phyloP scores from a whole-genome alignment of 2,329 filamentous ascomycete genomes.

The Xylaria digitata region DNA sequence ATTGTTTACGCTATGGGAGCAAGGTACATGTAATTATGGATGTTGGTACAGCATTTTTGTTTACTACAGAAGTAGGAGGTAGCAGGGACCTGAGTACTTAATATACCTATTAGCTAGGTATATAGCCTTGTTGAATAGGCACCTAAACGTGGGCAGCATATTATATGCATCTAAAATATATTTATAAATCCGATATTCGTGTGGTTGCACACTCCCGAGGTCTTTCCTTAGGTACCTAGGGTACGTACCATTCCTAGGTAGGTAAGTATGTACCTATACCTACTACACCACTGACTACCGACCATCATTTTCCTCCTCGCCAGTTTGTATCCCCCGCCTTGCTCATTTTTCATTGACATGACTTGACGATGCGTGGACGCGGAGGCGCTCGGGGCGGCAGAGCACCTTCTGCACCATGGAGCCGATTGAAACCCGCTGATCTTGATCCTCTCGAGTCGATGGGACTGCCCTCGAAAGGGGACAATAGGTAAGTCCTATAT shows the following conservation, averaged over 20 bases:
- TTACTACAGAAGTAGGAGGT: no score
- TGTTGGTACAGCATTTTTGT: neutral
- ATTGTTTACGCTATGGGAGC: neutral
- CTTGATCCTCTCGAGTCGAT: constrained; percentile 83
- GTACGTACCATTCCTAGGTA: no score
- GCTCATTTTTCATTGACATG: constrained; percentile 44
- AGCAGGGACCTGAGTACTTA: no score
- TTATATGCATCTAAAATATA: no score
- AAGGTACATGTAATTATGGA: neutral
- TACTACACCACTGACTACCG: neutral
- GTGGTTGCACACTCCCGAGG: no score
- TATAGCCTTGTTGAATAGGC: no score
- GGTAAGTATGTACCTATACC: neutral
- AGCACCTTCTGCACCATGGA: constrained; percentile 69
- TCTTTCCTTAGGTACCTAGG: no score
- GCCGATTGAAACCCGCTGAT: constrained; percentile 77
- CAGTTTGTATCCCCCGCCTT: neutral
- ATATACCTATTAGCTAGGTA: no score
- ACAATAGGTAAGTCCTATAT: constrained; percentile 72
- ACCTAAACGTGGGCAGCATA: no score
- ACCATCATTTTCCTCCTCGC: neutral
- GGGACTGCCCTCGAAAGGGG: constrained; percentile 90
- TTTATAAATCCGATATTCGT: no score
- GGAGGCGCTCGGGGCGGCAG: constrained; percentile 49
- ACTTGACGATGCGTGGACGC: constrained; percentile 51